Conservation (phyloP, 2,329 filamentous ascomycete species). For the Cladophialophora yegresii region DNA sequence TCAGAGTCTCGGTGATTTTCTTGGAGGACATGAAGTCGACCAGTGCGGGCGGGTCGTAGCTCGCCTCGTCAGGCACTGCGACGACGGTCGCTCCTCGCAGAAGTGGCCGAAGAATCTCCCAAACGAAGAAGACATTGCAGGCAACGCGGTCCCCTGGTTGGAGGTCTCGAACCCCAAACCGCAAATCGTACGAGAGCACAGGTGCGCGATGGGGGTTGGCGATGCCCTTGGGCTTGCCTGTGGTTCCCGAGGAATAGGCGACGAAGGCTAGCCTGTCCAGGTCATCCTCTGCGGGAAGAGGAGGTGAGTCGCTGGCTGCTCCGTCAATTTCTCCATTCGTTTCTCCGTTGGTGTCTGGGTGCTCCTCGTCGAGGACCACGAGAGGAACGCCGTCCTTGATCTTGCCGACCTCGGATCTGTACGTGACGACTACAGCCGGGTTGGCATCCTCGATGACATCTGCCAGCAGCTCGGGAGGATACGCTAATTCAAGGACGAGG, state of each 20-base stretch:
- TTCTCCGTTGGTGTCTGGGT: conserved; percentile 41
- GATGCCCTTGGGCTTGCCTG: conserved; percentile 78
- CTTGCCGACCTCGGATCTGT: conserved; percentile 63
- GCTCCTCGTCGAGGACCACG: conserved; percentile 62
- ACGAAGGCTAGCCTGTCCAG: conserved; percentile 75
- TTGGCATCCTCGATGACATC: conserved; percentile 76
- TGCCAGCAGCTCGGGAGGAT: conserved; percentile 70
- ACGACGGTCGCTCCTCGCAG: conserved; percentile 75
- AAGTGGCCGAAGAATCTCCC: conserved; percentile 78
- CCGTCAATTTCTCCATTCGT: conserved; percentile 44
- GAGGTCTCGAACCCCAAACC: conserved; percentile 70
- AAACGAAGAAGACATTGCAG: conserved; percentile 87
- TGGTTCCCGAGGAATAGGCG: conserved; percentile 78
- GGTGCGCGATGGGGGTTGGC: conserved; percentile 75
- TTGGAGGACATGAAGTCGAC: conserved; percentile 68
- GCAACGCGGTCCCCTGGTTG: conserved; percentile 73
- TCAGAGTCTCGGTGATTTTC: conserved; percentile 74
- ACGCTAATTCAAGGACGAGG: conserved; percentile 76
- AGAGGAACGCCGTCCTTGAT: conserved; percentile 65
- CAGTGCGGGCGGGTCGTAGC: conserved; percentile 74
- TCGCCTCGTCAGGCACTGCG: conserved; percentile 71
- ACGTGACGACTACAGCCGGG: conserved; percentile 70
- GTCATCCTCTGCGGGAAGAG: conserved; percentile 65
- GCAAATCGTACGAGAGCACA: conserved; percentile 71
- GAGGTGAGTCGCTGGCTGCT: conserved; percentile 50